Base-by-base conservation (phyloP, 2,329 filamentous ascomycete species). In the Cephalotrichum gorgonifer region DNA sequence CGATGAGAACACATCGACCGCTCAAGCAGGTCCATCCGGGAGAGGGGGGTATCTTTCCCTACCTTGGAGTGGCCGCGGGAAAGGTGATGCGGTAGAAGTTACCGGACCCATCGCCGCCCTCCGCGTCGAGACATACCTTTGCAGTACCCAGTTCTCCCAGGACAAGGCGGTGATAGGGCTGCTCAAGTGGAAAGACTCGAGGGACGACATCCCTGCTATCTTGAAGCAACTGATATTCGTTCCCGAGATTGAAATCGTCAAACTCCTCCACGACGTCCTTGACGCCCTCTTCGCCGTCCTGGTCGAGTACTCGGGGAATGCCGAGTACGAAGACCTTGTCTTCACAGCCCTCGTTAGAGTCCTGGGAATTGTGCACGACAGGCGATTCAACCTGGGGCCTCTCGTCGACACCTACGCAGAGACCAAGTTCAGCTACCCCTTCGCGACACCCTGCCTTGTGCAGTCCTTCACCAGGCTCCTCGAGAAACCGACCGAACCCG, bases 171-270 rank as follows among this genome's bases (percentile, higher is more conserved):
- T 98, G 11, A 70, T 96, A 17, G 86, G 88, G 15, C 72, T 98
- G 25, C 68, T 97, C 30, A 87, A 84, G 57, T 97, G 93, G 93
- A 88, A 81, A 59, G 85, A 91, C 12, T 75, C 83, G 38, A 76
- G 82, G 43, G 81, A 83, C 26, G 81, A 90, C 31, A 73, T 97
- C 2, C 74, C 86, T 1, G 75, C 81, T 23, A 71, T 95, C 1
- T 69, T 98, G 39, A 85, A 86, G 61, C 83, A 90, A 55, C 79
- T 97, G 44, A 83, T 90, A 20, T 97, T 97, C 56, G 90, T 98
- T 1, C 87, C 93, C 0, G 93, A 98, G 62, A 95, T 97, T 50
- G 94, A 98, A 66, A 87, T 98, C 30, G 93, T 98, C 53, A 98
- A 97, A 69, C 76, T 97, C 39, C 71, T 97, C 7, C 85, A 79